Evolutionary conservation across 2,329 filamentous ascomycete genomes (phyloP), one percentile per base, ranked within the genome.

Genomic region (Plenodomus lindquistii): DNA sequence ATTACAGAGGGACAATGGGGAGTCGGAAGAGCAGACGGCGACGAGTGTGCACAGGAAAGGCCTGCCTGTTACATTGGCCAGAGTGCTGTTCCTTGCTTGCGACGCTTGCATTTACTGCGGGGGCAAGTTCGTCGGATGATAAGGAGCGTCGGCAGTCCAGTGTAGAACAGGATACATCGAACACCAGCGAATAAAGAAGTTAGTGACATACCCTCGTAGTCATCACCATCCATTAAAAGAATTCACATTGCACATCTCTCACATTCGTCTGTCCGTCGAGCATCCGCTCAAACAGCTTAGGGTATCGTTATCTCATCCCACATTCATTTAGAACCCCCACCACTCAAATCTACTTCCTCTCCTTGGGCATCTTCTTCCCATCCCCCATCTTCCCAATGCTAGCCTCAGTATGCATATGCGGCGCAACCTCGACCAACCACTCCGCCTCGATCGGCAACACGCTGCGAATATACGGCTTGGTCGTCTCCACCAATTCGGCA

Each of bases 391-490:
- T 45, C 17, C 47, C 51, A 16, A 57, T 46, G 6, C 36, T 34
- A 10, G 38, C 88, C 76, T 89, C 88, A 76, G 96, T 97, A 71
- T 97, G 90, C 67, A 91, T 96, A 76, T 97, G 94, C 54, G 93
- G 93, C 53, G 94, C 94, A 52, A 94, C 84, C 73, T 97, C 93
- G 6, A 85, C 83, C 61, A 99, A 70, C 92, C 92, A 97, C 67
- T 85, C 85, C 0, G 88, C 79, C 66, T 95, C 86, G 43, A 97
- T 83, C 1, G 91, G 91, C 79, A 96, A 86, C 49, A 88, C 88
- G 63, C 85, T 89, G 19, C 93, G 81, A 86, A 96, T 95, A 71
- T 93, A 99, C 77, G 97, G 93, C 77, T 95, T 95, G 21, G 83
- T 87, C 31, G 89, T 93, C 60, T 89, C 79, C 9, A 92, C 88